Evolutionary conservation across 2,329 filamentous ascomycete species (phyloP).

Genomic region (Fusarium paranaense): DNA sequence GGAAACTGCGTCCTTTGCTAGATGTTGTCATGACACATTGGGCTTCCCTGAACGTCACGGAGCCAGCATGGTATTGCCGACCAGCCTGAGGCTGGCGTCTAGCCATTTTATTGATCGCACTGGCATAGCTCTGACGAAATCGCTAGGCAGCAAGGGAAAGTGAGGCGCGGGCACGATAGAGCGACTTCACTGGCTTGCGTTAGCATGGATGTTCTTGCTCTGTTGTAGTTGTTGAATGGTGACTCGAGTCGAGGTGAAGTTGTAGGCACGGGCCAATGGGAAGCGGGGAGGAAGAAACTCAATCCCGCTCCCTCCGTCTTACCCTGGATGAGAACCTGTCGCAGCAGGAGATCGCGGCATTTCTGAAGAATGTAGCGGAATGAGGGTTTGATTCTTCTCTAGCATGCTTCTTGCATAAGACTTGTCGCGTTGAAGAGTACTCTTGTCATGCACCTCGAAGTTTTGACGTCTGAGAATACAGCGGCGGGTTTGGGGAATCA

Average conservation of each 20-base stretch:
- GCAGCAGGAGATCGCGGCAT: neutral
- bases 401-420: neutral
- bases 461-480: neutral
- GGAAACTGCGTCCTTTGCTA: neutral
- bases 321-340: neutral
- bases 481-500: neutral
- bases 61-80: neutral
- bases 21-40: neutral
- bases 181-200: neutral
- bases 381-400: neutral
- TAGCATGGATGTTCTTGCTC: neutral
- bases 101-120: neutral
- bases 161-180: neutral
- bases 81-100: neutral
- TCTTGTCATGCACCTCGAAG: neutral
- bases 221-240: neutral
- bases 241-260: neutral
- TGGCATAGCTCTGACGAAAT: neutral
- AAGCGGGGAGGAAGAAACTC: neutral
- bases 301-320: neutral
- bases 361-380: neutral
- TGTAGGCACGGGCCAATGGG: neutral
- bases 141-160: neutral
- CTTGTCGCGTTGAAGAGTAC: neutral
- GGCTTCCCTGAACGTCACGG: neutral